These are phyloP conservation scores for Aciculosporium take DNA, from an alignment of 2,329 filamentous ascomycete genomes.

Conservation along the genomic window DNA sequence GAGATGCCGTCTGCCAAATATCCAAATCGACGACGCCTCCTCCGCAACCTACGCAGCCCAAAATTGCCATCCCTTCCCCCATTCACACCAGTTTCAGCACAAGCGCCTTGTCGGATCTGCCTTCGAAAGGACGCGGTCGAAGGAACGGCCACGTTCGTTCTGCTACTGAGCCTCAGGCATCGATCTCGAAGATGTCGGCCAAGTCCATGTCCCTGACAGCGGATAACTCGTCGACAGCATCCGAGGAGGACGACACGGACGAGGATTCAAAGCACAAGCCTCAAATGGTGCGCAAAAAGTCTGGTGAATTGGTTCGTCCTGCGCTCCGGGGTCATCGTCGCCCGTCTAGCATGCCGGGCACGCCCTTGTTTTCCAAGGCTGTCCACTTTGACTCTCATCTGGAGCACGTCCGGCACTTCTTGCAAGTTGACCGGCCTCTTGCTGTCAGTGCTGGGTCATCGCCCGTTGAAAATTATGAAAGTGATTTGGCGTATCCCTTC, in stretches of 20 bases:
- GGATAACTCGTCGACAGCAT: constrained; percentile 35
- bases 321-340: constrained; percentile 68
- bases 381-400: constrained; percentile 98
- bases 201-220: no score
- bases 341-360: constrained; percentile 94
- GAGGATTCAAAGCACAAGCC: constrained; percentile 53
- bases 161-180: constrained; percentile 38
- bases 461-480: constrained; percentile 76
- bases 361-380: constrained; percentile 86
- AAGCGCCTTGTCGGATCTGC: constrained; percentile 27
- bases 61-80: constrained; percentile 1
- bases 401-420: constrained; percentile 89
- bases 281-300: constrained; percentile 96
- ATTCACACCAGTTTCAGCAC: constrained; percentile 36
- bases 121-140: constrained; percentile 20
- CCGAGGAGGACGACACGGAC: constrained; percentile 53
- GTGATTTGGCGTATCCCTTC: constrained; percentile 83
- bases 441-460: constrained; percentile 92
- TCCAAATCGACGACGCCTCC: constrained; percentile 32
- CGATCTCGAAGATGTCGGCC: constrained; percentile 29
- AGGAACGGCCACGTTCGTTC: constrained; percentile 38
- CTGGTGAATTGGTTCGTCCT: constrained; percentile 86
- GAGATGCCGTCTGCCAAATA: constrained; percentile 72
- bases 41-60: constrained; percentile 33
- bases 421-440: constrained; percentile 86